phyloP scores from a whole-genome alignment of 169 alveolate species.

The Neospora caninum region DNA sequence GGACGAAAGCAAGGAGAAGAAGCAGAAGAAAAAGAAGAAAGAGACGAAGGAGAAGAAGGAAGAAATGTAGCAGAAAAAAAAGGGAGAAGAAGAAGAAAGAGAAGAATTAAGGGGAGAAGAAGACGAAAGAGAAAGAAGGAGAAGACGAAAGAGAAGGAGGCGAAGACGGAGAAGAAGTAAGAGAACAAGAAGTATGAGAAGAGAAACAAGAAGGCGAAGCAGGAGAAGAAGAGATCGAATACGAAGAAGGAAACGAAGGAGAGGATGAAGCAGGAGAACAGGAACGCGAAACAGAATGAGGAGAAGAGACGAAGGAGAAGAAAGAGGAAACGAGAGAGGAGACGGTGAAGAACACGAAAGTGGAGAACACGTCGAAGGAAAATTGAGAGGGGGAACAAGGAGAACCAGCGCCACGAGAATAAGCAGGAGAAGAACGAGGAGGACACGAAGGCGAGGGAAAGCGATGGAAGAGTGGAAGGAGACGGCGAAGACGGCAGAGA shows the following conservation, averaged over 20 bases:
- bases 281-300: too few species aligned
- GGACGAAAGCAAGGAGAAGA: not conserved
- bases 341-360: too few species aligned
- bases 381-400: not conserved
- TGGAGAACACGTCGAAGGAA: too few species aligned
- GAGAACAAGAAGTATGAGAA: too few species aligned
- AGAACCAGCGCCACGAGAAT: not conserved
- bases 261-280: not conserved
- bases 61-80: not conserved
- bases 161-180: too few species aligned
- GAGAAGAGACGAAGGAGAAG: not conserved
- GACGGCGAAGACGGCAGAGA: not conserved
- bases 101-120: too few species aligned
- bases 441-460: not conserved
- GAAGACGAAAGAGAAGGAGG: not conserved
- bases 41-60: not conserved
- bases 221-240: not conserved
- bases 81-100: too few species aligned
- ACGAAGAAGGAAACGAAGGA: not conserved
- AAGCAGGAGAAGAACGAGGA: not conserved
- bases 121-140: not conserved
- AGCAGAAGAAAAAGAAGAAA: not conserved
- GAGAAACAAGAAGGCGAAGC: not conserved
- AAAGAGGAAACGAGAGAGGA: too few species aligned
- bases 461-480: not conserved